Base-by-base conservation (phyloP, 495 filamentous ascomycete species). In the Pseudotulostoma volvatum region DNA sequence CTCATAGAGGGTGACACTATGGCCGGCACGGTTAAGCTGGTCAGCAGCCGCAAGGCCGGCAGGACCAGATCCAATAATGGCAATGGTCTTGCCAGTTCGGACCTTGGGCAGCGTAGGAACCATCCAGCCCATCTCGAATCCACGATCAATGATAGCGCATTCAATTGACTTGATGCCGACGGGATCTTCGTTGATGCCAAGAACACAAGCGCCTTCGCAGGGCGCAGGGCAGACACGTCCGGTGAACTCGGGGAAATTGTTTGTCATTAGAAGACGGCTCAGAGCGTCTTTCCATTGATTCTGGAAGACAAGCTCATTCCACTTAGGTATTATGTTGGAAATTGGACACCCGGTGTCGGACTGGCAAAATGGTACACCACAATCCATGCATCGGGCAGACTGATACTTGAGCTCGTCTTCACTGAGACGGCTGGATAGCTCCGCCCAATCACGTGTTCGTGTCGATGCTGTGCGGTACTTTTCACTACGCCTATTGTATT, bases 51-150 rank as follows among this genome's bases (percentile, higher is more conserved):
- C 84, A 46, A 99, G 75, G 64, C 90, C 90, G 42, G 90, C 73
- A 13, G 90, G 92, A 15, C 90, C 90, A 34, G 90, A 99, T 36
- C 90, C 90, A 51, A 99, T 86, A 54, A 99, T 67, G 32, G 88
- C 86, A 47, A 96, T 63, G 25, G 65, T 92, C 71, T 93, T 94
- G 56, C 87, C 87, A 32, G 81, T 90, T 45, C 90, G 85, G 37
- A 74, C 65, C 54, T 74, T 54, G 2, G 90, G 90, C 33, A 80
- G 81, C 18, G 63, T 67, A 44, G 90, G 92, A 9, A 94, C 70
- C 81, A 99, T 94, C 90, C 90, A 99, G 41, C 92, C 90, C 84
- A 84, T 94, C 60, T 99, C 86, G 53, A 96, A 99, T 37, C 92
- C 90, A 46, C 92, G 86, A 52, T 99, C 90, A 45, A 99, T 99